Conservation (phyloP, 257 asterid genomes). For the Rehmannia glutinosa region DNA sequence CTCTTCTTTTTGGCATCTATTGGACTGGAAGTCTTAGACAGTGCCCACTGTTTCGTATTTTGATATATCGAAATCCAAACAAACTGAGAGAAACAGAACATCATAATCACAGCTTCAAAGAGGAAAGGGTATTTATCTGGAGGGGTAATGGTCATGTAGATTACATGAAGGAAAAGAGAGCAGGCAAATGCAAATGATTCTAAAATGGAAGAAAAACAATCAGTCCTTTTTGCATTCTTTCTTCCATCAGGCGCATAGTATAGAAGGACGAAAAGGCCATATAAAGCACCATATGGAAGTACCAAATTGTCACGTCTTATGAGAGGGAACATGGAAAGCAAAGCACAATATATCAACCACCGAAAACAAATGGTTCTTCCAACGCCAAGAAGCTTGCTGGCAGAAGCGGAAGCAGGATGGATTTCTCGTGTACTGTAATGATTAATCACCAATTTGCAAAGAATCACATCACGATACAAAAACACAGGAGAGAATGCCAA, state of each 20-base stretch:
- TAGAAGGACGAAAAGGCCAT: constrained; percentile 67
- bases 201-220: constrained; percentile 20
- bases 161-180: constrained; percentile 59
- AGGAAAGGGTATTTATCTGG: constrained; percentile 79
- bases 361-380: constrained; percentile 68
- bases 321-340: constrained; percentile 95
- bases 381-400: constrained; percentile 86
- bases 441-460: constrained; percentile 19
- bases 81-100: constrained; percentile 79
- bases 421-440: constrained; percentile 83
- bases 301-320: constrained; percentile 68
- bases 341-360: constrained; percentile 62
- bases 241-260: constrained; percentile 57
- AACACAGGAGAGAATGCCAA: constrained; percentile 1
- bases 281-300: constrained; percentile 59
- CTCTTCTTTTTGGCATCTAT: constrained; percentile 45
- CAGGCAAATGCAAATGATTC: constrained; percentile 38
- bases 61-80: constrained; percentile 41
- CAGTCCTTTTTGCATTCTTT: constrained; percentile 29
- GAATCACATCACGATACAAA: neutral
- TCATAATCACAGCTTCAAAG: constrained; percentile 86
- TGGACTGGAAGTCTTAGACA: constrained; percentile 28
- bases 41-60: constrained; percentile 63
- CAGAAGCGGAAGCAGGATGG: constrained; percentile 87
- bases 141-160: constrained; percentile 65